Base-by-base conservation (phyloP, 805 yeast genomes). In the Ogataea corticis region DNA sequence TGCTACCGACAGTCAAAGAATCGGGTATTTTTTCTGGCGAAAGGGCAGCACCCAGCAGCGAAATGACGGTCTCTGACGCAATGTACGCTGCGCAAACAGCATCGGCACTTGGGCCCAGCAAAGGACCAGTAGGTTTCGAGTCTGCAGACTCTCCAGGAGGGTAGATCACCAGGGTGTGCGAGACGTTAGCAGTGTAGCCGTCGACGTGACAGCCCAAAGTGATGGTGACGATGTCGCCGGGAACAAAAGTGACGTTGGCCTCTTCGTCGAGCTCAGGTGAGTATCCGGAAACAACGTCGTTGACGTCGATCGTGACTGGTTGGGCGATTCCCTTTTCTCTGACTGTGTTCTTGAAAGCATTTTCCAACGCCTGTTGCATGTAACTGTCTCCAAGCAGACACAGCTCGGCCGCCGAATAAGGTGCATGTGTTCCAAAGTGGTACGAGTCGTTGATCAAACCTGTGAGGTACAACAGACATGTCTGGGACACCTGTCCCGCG, bases 161-260 rank as follows among this genome's bases (percentile, higher is more conserved):
- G 57, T 80, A 86, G 43, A 90, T 82, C 25, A 90, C 94, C 51
- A 89, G 61, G 2, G 97, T 91, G 67, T 94, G 99, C 23, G 96
- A 81, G 10, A 80, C 82, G 63, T 82, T 80, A 1, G 96, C 82
- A 11, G 97, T 87, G 71, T 91, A 94, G 45, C 99, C 99, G 67
- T 94, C 99, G 55, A 94, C 80, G 53, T 94, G 97, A 48, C 85
- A 91, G 39, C 97, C 99, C 23, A 92, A 73, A 11, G 86, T 72
- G 46, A 94, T 77, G 50, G 92, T 91, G 28, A 88, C 88, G 38
- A 91, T 75, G 65, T 94, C 97, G 41, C 98, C 98, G 18, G 81
- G 80, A 44, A 66, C 63, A 56, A 87, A 79, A 42, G 67, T 65
- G 48, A 72, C 57, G 27, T 72, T 72, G 7, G 68, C 61, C 27